These are phyloP conservation scores for Jacaranda copaia DNA, from an alignment of 257 asterid species.

Conservation along the genomic window DNA sequence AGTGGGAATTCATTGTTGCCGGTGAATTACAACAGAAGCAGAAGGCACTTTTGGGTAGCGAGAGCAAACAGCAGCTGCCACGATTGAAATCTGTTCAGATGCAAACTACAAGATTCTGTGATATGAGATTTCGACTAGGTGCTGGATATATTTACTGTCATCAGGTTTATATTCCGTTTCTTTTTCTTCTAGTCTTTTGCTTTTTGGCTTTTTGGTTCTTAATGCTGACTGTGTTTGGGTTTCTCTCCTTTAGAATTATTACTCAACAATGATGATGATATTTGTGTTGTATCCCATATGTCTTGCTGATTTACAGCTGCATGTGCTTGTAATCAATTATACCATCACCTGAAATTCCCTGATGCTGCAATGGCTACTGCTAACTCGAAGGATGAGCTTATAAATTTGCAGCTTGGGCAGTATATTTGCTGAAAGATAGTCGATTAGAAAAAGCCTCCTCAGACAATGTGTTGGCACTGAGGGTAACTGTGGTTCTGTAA, in stretches of 20 bases:
- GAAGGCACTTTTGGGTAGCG: constrained; percentile 60
- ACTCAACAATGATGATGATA: neutral
- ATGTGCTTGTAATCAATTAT: neutral
- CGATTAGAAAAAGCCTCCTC: too few relatives aligned
- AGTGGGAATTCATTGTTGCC: constrained; percentile 79
- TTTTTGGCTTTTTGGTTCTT: constrained; percentile 7
- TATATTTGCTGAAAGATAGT: too few relatives aligned
- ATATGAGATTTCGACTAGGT: constrained; percentile 76
- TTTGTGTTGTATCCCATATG: neutral
- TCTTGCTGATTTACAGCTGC: neutral
- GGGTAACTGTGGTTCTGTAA: too few relatives aligned
- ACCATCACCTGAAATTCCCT: neutral
- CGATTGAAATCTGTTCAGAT: constrained; percentile 62
- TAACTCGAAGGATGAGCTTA: too few relatives aligned
- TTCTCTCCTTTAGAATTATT: neutral
- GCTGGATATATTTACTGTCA: constrained; percentile 93
- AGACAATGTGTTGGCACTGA: too few relatives aligned
- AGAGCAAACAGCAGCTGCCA: constrained; percentile 60
- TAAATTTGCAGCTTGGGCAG: too few relatives aligned
- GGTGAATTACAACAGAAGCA: constrained; percentile 83
- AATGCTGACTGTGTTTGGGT: neutral
- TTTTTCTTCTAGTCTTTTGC: neutral
- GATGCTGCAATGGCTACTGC: neutral
- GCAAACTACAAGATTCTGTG: constrained; percentile 78
- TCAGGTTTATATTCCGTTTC: constrained; percentile 58